Base-by-base conservation (phyloP, 352 stramenopile genomes). In the Pythium plurisporium region DNA sequence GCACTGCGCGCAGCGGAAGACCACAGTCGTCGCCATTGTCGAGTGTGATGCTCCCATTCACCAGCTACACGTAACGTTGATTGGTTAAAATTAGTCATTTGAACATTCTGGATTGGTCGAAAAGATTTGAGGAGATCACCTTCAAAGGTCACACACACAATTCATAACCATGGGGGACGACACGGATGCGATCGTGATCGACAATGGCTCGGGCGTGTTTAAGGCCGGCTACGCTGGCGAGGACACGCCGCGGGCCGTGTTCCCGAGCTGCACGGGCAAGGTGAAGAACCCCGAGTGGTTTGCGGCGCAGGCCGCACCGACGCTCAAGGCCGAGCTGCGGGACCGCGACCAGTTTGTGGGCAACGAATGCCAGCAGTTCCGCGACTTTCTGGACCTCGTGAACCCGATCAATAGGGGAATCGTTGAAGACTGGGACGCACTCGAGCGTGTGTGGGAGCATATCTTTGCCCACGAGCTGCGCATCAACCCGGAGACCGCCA, bases 191-290 rank as follows among this genome's bases (percentile, higher is more conserved):
- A 79, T 96, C 56, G 85, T 96, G 65, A 57, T 96, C 34, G 88
- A 96, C 72, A 91, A 92, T 41, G 87, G 87, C 37, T 95, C 85
- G 19, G 82, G 82, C 9, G 72, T 71, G 19, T 53, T 91, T 22
- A 96, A 96, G 63, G 82, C 76, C 7, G 88, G 88, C 0, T 95
- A 90, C 66, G 76, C 80, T 0, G 84, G 87, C 23, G 89, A 97
- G 70, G 89, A 97, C 52, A 73, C 72, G 27, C 89, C 89, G 0
- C 79, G 82, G 7, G 64, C 79, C 14, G 72, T 88, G n/a, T 91
- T 96, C 59, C 63, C 75, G 2, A 72, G 74, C 9, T 86, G 76
- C 45, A 74, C 82, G 0, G 82, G 81, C n/a, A 73, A 70, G 38
- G 69, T 87, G 42, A 87, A 91, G 58, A 88, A 91, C 54, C 76